phyloP scores from a whole-genome alignment of 2,329 filamentous ascomycete genomes.

The Zymoseptoria brevis region DNA sequence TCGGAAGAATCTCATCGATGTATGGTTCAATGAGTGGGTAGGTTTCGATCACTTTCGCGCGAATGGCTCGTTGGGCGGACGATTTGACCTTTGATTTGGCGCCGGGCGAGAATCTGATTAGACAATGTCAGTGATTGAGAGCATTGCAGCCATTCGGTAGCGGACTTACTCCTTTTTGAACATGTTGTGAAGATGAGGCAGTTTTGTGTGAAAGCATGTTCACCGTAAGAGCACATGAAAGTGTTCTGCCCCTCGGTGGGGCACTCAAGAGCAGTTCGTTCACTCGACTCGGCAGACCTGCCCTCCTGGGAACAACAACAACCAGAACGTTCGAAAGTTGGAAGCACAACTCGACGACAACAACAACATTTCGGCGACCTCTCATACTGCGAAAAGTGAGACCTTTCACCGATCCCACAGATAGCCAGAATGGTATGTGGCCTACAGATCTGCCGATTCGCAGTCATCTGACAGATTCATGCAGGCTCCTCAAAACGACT shows the following conservation, averaged over 20 bases:
- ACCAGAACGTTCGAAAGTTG: neutral
- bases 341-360: neutral
- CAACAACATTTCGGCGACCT: neutral
- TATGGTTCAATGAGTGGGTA: constrained; percentile 79
- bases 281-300: neutral
- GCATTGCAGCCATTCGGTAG: constrained; percentile 1
- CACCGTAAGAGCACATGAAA: neutral
- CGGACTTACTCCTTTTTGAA: constrained; percentile 80
- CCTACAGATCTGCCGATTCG: neutral
- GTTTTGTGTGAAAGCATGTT: neutral
- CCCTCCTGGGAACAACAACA: neutral
- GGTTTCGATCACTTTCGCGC: constrained; percentile 70
- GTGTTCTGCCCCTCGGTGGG: too few species aligned
- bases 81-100: constrained; percentile 97
- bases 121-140: neutral
- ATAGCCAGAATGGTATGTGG: constrained; percentile 10
- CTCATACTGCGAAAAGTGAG: neutral
- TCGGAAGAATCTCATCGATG: constrained; percentile 91
- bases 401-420: neutral
- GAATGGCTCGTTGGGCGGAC: constrained; percentile 80
- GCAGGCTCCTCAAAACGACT: constrained; percentile 33
- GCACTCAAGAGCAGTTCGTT: neutral
- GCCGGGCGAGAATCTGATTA: constrained; percentile 59
- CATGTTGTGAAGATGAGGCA: constrained; percentile 46
- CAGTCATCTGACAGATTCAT: constrained; percentile 5